Evolutionary conservation across 352 stramenopile genomes (phyloP).

Genomic region (Bremia lactucae): DNA sequence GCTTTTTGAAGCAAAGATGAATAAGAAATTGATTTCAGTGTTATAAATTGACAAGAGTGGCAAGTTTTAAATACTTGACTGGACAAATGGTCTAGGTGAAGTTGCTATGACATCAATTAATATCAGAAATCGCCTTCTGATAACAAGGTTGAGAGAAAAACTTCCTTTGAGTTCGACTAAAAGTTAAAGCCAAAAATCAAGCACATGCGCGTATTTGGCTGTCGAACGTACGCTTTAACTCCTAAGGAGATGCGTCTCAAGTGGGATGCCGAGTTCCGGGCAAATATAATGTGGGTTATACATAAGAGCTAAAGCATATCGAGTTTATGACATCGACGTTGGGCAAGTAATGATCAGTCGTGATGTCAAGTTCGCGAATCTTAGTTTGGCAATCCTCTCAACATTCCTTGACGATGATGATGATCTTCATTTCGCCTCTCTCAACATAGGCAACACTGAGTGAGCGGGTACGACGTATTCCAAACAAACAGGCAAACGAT

Average conservation of each 20-base stretch:
- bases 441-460: no score
- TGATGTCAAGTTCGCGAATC: background rate
- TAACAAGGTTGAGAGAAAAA: background rate
- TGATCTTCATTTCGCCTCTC: background rate
- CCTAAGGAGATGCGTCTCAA: background rate
- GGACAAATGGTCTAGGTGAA: background rate
- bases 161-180: background rate
- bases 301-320: background rate
- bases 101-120: background rate
- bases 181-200: background rate
- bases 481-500: background rate
- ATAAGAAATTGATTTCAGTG: background rate
- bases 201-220: background rate
- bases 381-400: background rate
- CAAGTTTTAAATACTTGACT: background rate
- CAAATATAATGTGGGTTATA: background rate
- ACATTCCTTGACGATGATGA: background rate
- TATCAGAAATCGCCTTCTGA: background rate
- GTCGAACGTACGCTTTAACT: background rate
- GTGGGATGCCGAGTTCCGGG: background rate
- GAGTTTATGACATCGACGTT: background rate
- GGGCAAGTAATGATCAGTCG: background rate
- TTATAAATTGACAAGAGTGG: background rate
- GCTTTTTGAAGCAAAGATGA: background rate
- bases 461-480: no score